Evolutionary conservation across 2,329 filamentous ascomycete species (phyloP).

Genomic region (Ambrosiella xylebori): DNA sequence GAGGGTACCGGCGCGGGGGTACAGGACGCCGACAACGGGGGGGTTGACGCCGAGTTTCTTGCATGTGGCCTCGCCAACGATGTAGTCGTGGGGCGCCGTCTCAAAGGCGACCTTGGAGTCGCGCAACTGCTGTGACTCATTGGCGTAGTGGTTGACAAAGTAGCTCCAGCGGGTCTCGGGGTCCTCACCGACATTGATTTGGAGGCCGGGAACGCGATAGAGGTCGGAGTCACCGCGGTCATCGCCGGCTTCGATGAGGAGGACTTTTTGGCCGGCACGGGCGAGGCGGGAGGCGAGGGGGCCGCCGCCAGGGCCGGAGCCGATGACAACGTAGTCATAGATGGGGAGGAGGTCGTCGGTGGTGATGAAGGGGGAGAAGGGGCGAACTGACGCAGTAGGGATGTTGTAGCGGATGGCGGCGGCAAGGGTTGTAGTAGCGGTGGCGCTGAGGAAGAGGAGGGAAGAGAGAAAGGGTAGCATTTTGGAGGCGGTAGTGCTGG

Average conservation of each 20-base stretch:
- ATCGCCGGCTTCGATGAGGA: slow-evolving; percentile 42
- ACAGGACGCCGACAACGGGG: slow-evolving; percentile 21
- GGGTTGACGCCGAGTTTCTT: slow-evolving; percentile 10
- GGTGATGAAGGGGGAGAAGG: slow-evolving; percentile 5
- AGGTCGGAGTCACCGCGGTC: slow-evolving; percentile 27
- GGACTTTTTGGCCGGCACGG: slow-evolving; percentile 35
- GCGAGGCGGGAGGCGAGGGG: slow-evolving; percentile 39
- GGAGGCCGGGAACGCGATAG: slow-evolving; percentile 18
- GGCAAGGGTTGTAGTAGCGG: slow-evolving; percentile 1
- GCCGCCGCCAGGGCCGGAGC: slow-evolving; percentile 38
- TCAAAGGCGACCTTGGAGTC: slow-evolving; percentile 29
- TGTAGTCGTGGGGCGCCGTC: neutral
- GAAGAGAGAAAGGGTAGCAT: neutral
- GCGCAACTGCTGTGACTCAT: slow-evolving; percentile 17
- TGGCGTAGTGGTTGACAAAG: slow-evolving; percentile 43
- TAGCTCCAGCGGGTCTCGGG: slow-evolving; percentile 34
- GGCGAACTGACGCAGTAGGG: neutral
- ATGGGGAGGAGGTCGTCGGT: slow-evolving; percentile 1
- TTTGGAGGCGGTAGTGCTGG: neutral
- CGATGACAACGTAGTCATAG: slow-evolving; percentile 44
- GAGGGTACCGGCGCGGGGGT: slow-evolving; percentile 23
- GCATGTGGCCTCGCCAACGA: neutral
- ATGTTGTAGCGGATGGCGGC: neutral
- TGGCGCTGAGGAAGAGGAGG: slow-evolving; percentile 3
- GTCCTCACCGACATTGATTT: slow-evolving; percentile 17